Evolutionary conservation across 2,329 filamentous ascomycete genomes (phyloP).

Genomic region (Diaporthe sp.): DNA sequence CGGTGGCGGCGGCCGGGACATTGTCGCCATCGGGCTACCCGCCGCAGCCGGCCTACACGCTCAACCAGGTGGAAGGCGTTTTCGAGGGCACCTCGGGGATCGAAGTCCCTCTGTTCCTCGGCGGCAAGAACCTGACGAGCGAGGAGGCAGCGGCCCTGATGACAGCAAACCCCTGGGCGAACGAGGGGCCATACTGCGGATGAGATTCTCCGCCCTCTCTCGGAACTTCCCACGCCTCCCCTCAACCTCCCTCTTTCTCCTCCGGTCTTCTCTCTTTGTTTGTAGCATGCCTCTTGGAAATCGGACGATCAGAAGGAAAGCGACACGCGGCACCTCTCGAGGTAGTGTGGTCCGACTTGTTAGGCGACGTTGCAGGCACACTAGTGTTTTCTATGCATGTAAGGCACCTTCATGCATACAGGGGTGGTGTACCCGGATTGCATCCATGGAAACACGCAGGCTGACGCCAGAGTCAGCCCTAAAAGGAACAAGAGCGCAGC

Average conservation of each 20-base stretch:
- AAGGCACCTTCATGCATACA: background rate
- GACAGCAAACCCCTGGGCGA: background rate
- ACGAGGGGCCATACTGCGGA: constrained; percentile 1
- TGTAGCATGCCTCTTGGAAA: background rate
- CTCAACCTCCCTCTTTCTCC: background rate
- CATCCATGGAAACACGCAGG: background rate
- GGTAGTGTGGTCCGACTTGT: background rate
- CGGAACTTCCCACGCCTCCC: background rate
- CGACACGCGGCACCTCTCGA: background rate
- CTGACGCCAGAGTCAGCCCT: constrained; percentile 7
- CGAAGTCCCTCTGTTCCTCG: constrained; percentile 21
- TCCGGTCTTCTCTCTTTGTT: background rate
- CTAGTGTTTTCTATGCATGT: background rate
- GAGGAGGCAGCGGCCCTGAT: constrained; percentile 23
- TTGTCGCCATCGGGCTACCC: constrained; percentile 3
- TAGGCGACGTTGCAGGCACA: background rate
- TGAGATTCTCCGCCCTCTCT: background rate
- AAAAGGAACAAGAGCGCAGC: background rate
- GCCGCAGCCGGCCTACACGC: constrained; percentile 33
- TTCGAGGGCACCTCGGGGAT: constrained; percentile 35
- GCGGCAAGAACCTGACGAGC: background rate
- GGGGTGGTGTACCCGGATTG: background rate
- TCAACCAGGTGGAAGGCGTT: constrained; percentile 37
- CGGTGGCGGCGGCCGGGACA: background rate
- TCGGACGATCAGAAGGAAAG: background rate